Percentiles rank a stretch among this genome's conserved stretches.
phyloP scores from a whole-genome alignment of 1,139 yeast genomes.

The Kodamaea fungicola region DNA sequence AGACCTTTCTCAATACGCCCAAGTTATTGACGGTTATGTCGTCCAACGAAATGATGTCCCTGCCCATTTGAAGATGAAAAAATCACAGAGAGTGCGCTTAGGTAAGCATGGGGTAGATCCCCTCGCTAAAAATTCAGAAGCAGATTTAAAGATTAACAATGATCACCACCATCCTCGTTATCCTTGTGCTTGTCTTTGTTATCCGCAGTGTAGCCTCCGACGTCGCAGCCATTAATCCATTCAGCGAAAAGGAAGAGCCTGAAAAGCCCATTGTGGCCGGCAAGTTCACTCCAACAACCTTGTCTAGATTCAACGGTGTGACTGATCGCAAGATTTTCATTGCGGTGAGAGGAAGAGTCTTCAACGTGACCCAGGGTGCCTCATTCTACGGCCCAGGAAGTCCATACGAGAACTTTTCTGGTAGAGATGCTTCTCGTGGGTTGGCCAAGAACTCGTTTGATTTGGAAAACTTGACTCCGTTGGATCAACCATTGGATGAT shows the following conservation, averaged over 20 bases:
- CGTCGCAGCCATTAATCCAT: constrained; percentile 18
- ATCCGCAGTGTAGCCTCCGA: constrained; percentile 18
- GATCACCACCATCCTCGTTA: constrained; percentile 19
- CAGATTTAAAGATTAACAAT: constrained; percentile 6
- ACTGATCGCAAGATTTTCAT: constrained; percentile 76
- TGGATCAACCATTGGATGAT: constrained; percentile 71
- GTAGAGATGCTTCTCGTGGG: constrained; percentile 94
- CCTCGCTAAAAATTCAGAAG: not conserved
- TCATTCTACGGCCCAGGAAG: constrained; percentile 96
- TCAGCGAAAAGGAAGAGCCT: constrained; percentile 13
- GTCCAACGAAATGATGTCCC: constrained; percentile 48
- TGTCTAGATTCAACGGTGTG: constrained; percentile 75
- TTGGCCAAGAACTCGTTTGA: constrained; percentile 90
- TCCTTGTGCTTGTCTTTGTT: constrained; percentile 17
- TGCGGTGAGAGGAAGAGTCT: constrained; percentile 82
- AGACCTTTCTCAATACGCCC: constrained; percentile 51
- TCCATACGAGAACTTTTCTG: constrained; percentile 93
- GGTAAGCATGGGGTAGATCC: not conserved
- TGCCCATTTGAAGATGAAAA: constrained; percentile 15
- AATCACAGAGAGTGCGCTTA: constrained; percentile 1
- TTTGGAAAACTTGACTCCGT: constrained; percentile 47
- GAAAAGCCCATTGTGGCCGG: constrained; percentile 68
- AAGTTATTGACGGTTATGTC: constrained; percentile 54
- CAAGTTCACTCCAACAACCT: constrained; percentile 73
- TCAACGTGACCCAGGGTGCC: constrained; percentile 78